Evolutionary conservation across 371 early-diverging fungal genomes (phyloP), one percentile per base, ranked within the genome.

Genomic region (Catenaria anguillulae): DNA sequence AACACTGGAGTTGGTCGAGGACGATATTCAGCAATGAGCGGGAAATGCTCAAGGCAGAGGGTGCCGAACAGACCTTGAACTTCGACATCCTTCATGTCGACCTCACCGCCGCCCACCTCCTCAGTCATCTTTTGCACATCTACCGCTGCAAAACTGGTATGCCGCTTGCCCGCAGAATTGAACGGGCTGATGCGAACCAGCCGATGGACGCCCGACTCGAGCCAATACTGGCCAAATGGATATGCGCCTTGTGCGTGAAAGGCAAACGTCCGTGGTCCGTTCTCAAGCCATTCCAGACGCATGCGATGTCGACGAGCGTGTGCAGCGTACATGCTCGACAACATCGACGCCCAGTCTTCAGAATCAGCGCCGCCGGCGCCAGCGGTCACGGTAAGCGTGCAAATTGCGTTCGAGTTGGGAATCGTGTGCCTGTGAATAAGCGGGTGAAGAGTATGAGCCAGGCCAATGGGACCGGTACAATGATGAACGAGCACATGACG

Each of bases 91-190:
- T n/a, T n/a, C n/a, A n/a, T n/a, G n/a, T n/a, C n/a, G n/a, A n/a
- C n/a, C n/a, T n/a, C n/a, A n/a, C n/a, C n/a, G n/a, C n/a, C n/a
- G n/a, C n/a, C n/a, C n/a, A n/a, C n/a, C n/a, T n/a, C n/a, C n/a
- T n/a, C n/a, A n/a, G n/a, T n/a, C n/a, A n/a, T n/a, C n/a, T n/a
- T n/a, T n/a, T n/a, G n/a, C 29, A 76, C 77, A 33, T 70, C 70
- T 15, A 80, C 77, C 19, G 75, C 70, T 0, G 70, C 73, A 63
- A 80, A 80, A 4, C 77, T 74, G 13, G 80, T 80, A 64, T 80
- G 80, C n/a, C 80, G 68, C 59, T 69, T 73, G 45, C 61, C 64
- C 43, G 62, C 60, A 37, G 46, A 60, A 40, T 76, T 75, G 62
- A 77, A 76, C 26, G 77, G 77, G 2, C 74, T 73, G 2, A 73